Conservation (phyloP, 306 rosid genomes). For the peach (Prunus persica) region DNA sequence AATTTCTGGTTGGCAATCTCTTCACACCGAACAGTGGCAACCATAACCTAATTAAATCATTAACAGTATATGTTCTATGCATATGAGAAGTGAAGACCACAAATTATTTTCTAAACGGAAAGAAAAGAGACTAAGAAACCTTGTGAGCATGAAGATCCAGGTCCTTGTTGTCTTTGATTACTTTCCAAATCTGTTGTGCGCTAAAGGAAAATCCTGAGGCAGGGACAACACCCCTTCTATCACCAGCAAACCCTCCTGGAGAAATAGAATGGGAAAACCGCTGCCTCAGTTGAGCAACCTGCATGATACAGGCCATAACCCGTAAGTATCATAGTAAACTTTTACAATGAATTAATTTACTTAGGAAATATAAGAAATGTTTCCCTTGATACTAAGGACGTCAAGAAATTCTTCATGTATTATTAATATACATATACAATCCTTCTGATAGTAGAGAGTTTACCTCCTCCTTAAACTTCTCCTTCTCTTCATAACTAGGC, state of each 20-base stretch:
- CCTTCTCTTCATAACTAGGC: slow-evolving; percentile 86
- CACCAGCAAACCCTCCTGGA: slow-evolving; percentile 94
- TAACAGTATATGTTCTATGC: neutral
- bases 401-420: neutral
- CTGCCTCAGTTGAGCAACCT: slow-evolving; percentile 85
- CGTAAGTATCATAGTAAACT: slow-evolving; percentile 23
- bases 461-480: slow-evolving; percentile 88
- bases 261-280: slow-evolving; percentile 66
- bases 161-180: slow-evolving; percentile 81
- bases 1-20: slow-evolving; percentile 71
- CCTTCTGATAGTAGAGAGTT: slow-evolving; percentile 17
- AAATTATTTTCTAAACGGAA: slow-evolving; percentile 8
- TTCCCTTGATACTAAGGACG: neutral
- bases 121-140: slow-evolving; percentile 42
- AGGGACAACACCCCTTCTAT: slow-evolving; percentile 79
- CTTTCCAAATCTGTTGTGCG: slow-evolving; percentile 84
- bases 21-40: slow-evolving; percentile 92
- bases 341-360: neutral
- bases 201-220: slow-evolving; percentile 84
- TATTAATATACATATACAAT: slow-evolving; percentile 6
- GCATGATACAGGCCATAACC: slow-evolving; percentile 19
- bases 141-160: slow-evolving; percentile 94
- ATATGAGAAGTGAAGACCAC: slow-evolving; percentile 15
- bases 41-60: slow-evolving; percentile 63
- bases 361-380: neutral